phyloP scores from a whole-genome alignment of 495 filamentous ascomycete species.

The Amorphotheca resinae region DNA sequence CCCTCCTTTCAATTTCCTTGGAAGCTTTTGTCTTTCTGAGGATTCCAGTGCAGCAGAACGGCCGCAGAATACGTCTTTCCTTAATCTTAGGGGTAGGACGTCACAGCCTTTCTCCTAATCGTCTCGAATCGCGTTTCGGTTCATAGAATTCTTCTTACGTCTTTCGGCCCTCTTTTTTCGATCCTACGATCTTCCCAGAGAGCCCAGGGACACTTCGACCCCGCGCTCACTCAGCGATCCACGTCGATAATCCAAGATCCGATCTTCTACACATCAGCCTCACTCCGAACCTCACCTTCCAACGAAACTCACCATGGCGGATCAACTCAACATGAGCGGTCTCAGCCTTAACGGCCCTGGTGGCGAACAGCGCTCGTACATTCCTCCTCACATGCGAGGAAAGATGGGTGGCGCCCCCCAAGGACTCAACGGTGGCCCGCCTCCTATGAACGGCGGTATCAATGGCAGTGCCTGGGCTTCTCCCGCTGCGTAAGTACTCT shows the following conservation, averaged over 20 bases:
- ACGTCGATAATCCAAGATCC: conserved; percentile 9
- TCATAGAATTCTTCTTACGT: conserved; percentile 22
- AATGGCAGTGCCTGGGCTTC: conserved; percentile 46
- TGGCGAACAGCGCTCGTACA: conserved; percentile 59
- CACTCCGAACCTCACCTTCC: conserved; percentile 11
- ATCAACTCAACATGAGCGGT: conserved; percentile 85
- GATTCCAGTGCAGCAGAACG: conserved; percentile 26
- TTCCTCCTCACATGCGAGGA: conserved; percentile 85
- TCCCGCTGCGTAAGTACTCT: conserved; percentile 34
- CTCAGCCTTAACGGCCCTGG: conserved; percentile 56
- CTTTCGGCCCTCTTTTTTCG: conserved; percentile 24
- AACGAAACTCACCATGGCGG: conserved; percentile 54
- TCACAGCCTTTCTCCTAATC: conserved; percentile 19
- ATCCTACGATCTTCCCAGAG: conserved; percentile 16
- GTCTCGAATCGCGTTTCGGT: conserved; percentile 29
- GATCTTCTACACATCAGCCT: conserved; percentile 7
- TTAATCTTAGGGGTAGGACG: conserved; percentile 16
- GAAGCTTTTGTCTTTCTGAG: conserved; percentile 32
- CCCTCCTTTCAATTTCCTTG: conserved; percentile 27
- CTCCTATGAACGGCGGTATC: conserved; percentile 23
- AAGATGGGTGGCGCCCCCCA: conserved; percentile 30
- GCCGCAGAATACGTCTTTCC: conserved; percentile 23
- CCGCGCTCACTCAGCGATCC: too few relatives aligned
- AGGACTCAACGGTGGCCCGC: conserved; percentile 17
- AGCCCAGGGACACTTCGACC: too few relatives aligned